Conservation (phyloP, 2,329 filamentous ascomycete genomes). For the Massarina eburnea region DNA sequence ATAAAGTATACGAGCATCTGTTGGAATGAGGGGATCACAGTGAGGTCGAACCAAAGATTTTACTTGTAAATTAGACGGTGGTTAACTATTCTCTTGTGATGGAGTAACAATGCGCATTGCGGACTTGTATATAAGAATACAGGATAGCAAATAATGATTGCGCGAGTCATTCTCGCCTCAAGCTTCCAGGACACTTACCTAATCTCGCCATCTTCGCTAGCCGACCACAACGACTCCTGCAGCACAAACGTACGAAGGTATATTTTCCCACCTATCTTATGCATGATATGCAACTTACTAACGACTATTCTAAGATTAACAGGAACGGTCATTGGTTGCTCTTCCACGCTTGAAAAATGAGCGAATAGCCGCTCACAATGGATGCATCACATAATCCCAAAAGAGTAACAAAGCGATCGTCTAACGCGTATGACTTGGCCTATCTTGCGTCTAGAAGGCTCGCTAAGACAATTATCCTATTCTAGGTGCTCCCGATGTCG, state of each 20-base stretch:
- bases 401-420: slow-evolving; percentile 28
- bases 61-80: not conserved
- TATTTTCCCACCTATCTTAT: not conserved
- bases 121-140: not conserved
- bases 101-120: not conserved
- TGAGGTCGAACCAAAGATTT: not conserved
- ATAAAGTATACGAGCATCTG: too few relatives aligned
- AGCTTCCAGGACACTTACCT: not conserved
- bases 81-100: not conserved
- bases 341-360: not conserved
- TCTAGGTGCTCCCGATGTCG: slow-evolving; percentile 30
- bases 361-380: slow-evolving; percentile 11
- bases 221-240: not conserved
- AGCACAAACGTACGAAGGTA: too few relatives aligned
- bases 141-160: not conserved
- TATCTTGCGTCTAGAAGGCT: not conserved
- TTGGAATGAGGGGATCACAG: too few relatives aligned
- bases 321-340: not conserved
- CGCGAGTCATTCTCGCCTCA: not conserved
- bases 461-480: not conserved
- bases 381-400: slow-evolving; percentile 23
- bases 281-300: not conserved
- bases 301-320: not conserved
- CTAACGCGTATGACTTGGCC: slow-evolving; percentile 18
- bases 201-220: not conserved